Conservation (phyloP, 176 grass and related monocot genomes). For the Pontederia paniculata region DNA sequence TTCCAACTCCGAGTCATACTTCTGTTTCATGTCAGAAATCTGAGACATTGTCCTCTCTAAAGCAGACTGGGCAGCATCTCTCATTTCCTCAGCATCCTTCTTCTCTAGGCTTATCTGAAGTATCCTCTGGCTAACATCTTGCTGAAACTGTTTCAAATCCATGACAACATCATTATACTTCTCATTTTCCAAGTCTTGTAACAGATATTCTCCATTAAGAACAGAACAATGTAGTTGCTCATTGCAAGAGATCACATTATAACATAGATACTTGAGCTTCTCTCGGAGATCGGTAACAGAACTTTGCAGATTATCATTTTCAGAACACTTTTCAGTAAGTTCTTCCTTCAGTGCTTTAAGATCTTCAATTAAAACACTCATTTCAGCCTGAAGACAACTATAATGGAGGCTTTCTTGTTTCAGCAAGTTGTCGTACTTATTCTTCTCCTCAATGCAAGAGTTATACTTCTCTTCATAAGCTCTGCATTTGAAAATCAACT, state of each 20-base stretch:
- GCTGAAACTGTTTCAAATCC: conserved; percentile 46
- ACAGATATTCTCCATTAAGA: conserved; percentile 31
- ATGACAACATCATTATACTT: conserved; percentile 35
- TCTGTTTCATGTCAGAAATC: conserved; percentile 35
- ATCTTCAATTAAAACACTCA: conserved; percentile 28
- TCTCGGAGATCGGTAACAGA: conserved; percentile 36
- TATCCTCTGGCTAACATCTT: conserved; percentile 43
- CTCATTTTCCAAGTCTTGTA: conserved; percentile 33
- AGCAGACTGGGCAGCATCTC: conserved; percentile 20
- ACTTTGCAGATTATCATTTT: conserved; percentile 40
- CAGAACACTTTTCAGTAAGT: conserved; percentile 34
- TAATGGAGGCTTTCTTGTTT: conserved; percentile 48
- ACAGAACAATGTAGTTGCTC: conserved; percentile 32
- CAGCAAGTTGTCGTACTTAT: conserved; percentile 49
- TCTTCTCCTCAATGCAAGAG: conserved; percentile 51
- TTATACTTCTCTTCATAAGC: conserved; percentile 46
- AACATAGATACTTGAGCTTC: conserved; percentile 25
- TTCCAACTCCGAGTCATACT: conserved; percentile 45
- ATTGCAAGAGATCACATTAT: conserved; percentile 32
- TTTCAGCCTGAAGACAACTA: conserved; percentile 41
- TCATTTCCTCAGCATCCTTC: conserved; percentile 33
- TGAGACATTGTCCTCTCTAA: conserved; percentile 31
- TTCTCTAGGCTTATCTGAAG: conserved; percentile 51
- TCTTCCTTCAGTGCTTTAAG: conserved; percentile 53
- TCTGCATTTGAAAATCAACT: conserved; percentile 31